Evolutionary conservation across 2,329 filamentous ascomycete species (phyloP).

Genomic region (Apiospora koreana): DNA sequence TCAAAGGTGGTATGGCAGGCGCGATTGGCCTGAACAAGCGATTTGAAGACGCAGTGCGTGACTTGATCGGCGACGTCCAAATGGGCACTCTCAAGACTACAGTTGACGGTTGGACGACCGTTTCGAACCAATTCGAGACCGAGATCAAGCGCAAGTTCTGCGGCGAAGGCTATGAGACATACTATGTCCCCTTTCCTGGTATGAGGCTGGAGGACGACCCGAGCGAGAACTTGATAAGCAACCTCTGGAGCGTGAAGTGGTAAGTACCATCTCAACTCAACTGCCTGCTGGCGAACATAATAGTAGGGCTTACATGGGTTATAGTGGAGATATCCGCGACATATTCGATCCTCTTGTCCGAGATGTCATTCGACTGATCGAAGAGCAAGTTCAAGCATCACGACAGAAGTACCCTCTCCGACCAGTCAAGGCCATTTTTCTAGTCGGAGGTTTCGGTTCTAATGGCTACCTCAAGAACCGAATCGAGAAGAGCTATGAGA

Average conservation of each 20-base stretch:
- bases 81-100: not conserved
- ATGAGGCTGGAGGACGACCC: not conserved
- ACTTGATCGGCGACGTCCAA: not conserved
- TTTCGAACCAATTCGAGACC: not conserved
- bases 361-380: not conserved
- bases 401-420: not conserved
- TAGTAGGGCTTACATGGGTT: not conserved
- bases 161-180: not conserved
- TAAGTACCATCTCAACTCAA: not conserved
- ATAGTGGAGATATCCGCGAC: not conserved
- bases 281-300: not conserved
- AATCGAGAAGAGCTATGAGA: slow-evolving; percentile 23
- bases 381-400: not conserved
- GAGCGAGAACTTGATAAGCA: not conserved
- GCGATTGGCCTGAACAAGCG: not conserved
- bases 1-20: not conserved
- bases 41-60: not conserved
- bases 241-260: not conserved
- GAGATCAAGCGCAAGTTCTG: not conserved
- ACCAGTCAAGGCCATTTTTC: slow-evolving; percentile 29
- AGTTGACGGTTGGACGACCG: not conserved
- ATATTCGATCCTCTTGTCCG: not conserved
- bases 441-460: slow-evolving; percentile 40
- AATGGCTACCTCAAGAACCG: slow-evolving; percentile 36
- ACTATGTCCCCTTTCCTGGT: not conserved